Evolutionary conservation across 225 moss, liverwort and hornwort genomes (phyloP).

Genomic region (Thuidium tamariscinum): DNA sequence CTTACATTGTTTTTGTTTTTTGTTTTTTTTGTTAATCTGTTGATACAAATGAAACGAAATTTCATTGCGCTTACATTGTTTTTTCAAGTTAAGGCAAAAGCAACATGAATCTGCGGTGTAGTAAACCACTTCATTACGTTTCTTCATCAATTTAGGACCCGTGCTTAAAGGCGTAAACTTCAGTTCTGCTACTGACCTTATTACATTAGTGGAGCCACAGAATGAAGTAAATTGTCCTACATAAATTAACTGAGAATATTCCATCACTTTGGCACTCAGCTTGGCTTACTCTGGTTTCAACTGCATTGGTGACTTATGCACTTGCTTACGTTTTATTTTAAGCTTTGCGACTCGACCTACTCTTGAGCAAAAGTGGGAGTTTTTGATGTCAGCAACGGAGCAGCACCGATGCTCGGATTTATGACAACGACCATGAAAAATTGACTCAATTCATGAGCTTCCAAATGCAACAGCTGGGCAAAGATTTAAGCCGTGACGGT

Average conservation of each 20-base stretch:
- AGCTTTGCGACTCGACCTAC: background rate
- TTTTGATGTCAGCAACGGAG: background rate
- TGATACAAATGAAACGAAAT: no score
- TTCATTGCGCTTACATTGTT: background rate
- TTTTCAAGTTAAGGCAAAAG: background rate
- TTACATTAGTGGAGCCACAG: background rate
- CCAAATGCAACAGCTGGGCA: no score
- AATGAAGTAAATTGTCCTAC: background rate
- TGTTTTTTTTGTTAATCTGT: no score
- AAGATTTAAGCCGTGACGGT: background rate
- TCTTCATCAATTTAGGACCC: background rate
- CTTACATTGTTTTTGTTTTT: background rate
- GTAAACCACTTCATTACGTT: background rate
- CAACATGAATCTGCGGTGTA: background rate
- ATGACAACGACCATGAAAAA: background rate
- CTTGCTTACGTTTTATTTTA: background rate
- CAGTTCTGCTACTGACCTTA: no score
- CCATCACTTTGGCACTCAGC: background rate
- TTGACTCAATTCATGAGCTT: background rate
- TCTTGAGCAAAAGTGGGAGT: background rate
- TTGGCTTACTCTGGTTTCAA: background rate
- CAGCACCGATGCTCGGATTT: background rate
- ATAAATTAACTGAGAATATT: background rate
- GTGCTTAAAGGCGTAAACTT: background rate
- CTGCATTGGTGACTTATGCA: background rate